A percentile compares a stretch with the other conserved stretches of the same genome.
Conservation (phyloP, 2,329 filamentous ascomycete genomes). For the Phyllosticta ampelicida region DNA sequence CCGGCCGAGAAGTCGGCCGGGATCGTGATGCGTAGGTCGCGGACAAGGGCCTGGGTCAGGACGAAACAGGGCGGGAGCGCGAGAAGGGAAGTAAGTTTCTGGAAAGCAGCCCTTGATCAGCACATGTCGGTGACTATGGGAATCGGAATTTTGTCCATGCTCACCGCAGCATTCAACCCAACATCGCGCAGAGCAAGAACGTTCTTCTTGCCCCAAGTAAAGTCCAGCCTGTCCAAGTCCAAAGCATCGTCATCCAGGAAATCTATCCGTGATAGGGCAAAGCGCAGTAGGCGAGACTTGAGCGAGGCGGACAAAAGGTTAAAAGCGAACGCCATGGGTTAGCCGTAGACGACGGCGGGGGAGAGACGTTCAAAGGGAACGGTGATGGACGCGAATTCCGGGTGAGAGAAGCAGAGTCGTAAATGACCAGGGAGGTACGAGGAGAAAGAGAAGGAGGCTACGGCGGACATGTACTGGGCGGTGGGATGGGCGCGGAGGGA, state of each 20-base stretch:
- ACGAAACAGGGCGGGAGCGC: constrained; percentile 56
- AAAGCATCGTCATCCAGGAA: constrained; percentile 79
- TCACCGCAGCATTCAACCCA: constrained; percentile 65
- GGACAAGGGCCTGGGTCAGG: constrained; percentile 62
- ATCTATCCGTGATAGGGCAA: constrained; percentile 72
- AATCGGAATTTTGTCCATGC: constrained; percentile 17
- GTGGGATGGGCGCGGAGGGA: background rate
- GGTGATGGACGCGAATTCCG: background rate
- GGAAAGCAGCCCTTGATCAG: constrained; percentile 13
- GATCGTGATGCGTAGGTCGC: constrained; percentile 68
- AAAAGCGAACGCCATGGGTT: constrained; percentile 49
- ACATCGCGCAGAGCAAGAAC: constrained; percentile 82
- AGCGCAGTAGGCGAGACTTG: constrained; percentile 81
- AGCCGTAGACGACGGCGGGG: constrained; percentile 18
- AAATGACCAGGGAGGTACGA: too few relatives aligned
- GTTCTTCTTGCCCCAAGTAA: constrained; percentile 70
- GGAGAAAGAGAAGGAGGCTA: background rate
- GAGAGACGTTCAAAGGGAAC: constrained; percentile 13
- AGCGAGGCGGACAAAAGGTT: constrained; percentile 60
- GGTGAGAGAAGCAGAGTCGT: too few relatives aligned
- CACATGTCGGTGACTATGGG: background rate
- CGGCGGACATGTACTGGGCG: background rate
- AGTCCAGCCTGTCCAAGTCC: constrained; percentile 77
- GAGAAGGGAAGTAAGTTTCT: constrained; percentile 71
- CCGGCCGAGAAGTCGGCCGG: constrained; percentile 81